Percentiles rank a stretch among this genome's conserved stretches.
Evolutionary conservation across 441 rosid species (phyloP).

Genomic region (Jatropha multifida): DNA sequence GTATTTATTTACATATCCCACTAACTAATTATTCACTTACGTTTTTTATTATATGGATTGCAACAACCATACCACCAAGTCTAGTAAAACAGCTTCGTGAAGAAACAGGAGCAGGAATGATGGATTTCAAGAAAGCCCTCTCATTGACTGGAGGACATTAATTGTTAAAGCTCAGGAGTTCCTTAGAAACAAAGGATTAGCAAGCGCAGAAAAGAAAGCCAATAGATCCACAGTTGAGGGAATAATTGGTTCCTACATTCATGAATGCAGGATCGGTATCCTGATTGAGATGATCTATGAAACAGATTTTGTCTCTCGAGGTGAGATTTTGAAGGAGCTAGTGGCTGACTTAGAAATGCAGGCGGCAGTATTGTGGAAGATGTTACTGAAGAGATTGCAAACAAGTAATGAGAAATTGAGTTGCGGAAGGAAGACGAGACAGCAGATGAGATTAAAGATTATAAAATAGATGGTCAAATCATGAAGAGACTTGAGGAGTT

Average conservation of each 20-base stretch:
- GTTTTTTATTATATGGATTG: neutral
- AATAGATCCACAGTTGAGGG: constrained; percentile 91
- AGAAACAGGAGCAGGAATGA: constrained; percentile 98
- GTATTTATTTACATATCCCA: neutral
- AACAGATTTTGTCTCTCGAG: constrained; percentile 95
- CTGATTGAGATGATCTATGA: constrained; percentile 91
- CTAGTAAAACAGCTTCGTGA: constrained; percentile 96
- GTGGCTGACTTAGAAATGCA: constrained; percentile 80
- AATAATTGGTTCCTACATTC: constrained; percentile 90
- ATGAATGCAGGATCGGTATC: constrained; percentile 93
- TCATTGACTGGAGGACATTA: constrained; percentile 69
- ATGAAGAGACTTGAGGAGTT: constrained; percentile 83
- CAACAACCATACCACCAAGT: constrained; percentile 69
- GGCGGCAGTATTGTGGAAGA: constrained; percentile 87
- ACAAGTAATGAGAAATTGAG: constrained; percentile 85
- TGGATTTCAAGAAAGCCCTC: constrained; percentile 97
- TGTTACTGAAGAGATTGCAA: constrained; percentile 71
- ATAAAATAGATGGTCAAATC: constrained; percentile 72
- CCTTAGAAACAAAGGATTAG: constrained; percentile 90
- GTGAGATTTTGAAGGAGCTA: constrained; percentile 90
- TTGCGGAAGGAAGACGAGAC: constrained; percentile 97
- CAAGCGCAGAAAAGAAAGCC: constrained; percentile 95
- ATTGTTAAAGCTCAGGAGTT: constrained; percentile 86
- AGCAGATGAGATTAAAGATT: constrained; percentile 84
- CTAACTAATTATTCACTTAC: neutral